These are phyloP conservation scores for Kwoniella pini DNA, from an alignment of 768 basidiomycete genomes.

Conservation along the genomic window DNA sequence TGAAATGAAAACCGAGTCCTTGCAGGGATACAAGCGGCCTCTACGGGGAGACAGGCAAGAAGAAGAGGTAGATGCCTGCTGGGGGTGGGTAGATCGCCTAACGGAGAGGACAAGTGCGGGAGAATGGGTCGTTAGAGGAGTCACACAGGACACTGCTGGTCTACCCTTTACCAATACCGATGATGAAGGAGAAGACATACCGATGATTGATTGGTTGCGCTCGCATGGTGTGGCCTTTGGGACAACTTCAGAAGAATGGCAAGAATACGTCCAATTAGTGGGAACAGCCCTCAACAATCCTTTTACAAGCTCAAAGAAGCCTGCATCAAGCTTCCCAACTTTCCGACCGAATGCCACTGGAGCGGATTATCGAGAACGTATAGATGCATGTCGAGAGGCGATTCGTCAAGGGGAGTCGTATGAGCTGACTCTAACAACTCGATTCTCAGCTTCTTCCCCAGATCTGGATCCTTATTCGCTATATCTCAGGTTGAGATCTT, in stretches of 20 bases:
- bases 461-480: conserved; percentile 43
- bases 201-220: conserved; percentile 39
- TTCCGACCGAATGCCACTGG: conserved; percentile 35
- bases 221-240: conserved; percentile 24
- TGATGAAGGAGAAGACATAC: neutral
- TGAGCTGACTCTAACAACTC: conserved; percentile 79
- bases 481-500: conserved; percentile 61
- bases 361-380: conserved; percentile 65
- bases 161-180: neutral
- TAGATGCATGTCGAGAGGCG: conserved; percentile 69
- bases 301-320: neutral
- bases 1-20: conserved; percentile 55
- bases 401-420: conserved; percentile 86
- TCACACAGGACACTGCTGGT: conserved; percentile 14
- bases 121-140: conserved; percentile 43
- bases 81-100: conserved; percentile 47
- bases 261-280: conserved; percentile 8
- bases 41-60: neutral
- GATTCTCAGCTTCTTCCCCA: conserved; percentile 38
- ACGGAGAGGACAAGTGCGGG: conserved; percentile 40
- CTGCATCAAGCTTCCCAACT: conserved; percentile 31
- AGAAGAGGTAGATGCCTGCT: conserved; percentile 45
- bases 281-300: neutral
- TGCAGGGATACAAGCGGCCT: conserved; percentile 43
- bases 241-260: conserved; percentile 12